Percentiles rank a stretch among this genome's conserved stretches.
Conservation (phyloP, 2,329 filamentous ascomycete genomes). For the Sporothrix mexicana region DNA sequence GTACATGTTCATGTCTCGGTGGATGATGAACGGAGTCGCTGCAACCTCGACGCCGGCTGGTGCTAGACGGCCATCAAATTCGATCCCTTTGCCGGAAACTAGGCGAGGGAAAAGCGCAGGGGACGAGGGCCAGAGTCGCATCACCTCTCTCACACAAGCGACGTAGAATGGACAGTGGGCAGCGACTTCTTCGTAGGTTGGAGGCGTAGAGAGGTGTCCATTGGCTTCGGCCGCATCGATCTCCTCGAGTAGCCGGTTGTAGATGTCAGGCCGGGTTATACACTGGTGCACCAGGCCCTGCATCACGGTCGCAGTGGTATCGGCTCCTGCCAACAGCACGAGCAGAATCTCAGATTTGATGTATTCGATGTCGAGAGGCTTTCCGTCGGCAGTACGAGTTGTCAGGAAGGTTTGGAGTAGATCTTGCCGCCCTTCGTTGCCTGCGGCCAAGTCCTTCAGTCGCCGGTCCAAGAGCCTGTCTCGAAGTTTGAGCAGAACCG, state of each 20-base stretch:
- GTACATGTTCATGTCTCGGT: conserved; percentile 61
- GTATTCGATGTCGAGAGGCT: conserved; percentile 56
- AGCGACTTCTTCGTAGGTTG: conserved; percentile 47
- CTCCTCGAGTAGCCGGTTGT: conserved; percentile 52
- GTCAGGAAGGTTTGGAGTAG: conserved; percentile 59
- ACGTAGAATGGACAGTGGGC: conserved; percentile 45
- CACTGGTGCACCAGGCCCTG: conserved; percentile 55
- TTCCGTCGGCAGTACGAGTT: conserved; percentile 51
- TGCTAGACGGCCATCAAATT: conserved; percentile 44
- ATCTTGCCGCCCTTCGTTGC: conserved; percentile 54
- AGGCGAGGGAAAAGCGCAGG: conserved; percentile 38
- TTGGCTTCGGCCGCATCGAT: conserved; percentile 44
- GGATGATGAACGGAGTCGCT: conserved; percentile 66
- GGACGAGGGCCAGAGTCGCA: conserved; percentile 47
- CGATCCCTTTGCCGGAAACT: conserved; percentile 29
- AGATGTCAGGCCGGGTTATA: conserved; percentile 52
- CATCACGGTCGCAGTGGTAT: conserved; percentile 60
- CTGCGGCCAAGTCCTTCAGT: conserved; percentile 53
- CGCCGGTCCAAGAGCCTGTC: conserved; percentile 59
- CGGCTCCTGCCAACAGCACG: conserved; percentile 57
- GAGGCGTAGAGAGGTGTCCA: conserved; percentile 39
- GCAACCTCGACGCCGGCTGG: conserved; percentile 64
- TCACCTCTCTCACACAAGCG: conserved; percentile 49
- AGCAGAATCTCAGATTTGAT: conserved; percentile 60
- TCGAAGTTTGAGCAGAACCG: conserved; percentile 50